These are phyloP conservation scores for Geranium rotundifolium DNA, from an alignment of 345 rosid species.

Conservation along the genomic window DNA sequence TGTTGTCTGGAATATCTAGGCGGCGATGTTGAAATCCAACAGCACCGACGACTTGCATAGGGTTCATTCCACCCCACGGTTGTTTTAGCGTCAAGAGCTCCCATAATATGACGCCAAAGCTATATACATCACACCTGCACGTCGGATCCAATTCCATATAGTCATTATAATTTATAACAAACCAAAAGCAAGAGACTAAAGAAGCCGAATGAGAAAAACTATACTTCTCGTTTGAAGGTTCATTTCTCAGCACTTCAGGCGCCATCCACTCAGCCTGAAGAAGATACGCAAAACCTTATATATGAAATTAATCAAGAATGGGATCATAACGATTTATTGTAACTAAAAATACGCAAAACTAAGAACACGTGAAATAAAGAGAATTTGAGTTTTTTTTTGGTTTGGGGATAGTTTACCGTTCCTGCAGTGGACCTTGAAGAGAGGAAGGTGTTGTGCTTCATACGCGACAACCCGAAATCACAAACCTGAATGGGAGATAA, in stretches of 20 bases:
- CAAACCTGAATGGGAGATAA: slow-evolving; percentile 46
- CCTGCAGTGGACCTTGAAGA: slow-evolving; percentile 94
- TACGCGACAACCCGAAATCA: slow-evolving; percentile 85
- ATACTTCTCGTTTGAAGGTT: slow-evolving; percentile 92
- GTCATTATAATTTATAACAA: background rate
- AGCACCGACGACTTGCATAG: slow-evolving; percentile 98
- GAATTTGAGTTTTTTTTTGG: background rate
- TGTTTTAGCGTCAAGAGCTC: slow-evolving; percentile 71
- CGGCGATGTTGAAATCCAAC: slow-evolving; percentile 95
- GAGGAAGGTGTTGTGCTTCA: slow-evolving; percentile 89
- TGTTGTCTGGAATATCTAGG: slow-evolving; percentile 60
- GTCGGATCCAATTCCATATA: slow-evolving; percentile 1
- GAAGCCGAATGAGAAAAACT: background rate
- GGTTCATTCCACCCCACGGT: slow-evolving; percentile 98
- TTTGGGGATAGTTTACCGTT: slow-evolving; percentile 45
- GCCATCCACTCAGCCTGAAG: slow-evolving; percentile 99
- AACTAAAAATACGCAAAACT: too few species aligned
- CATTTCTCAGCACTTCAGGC: slow-evolving; percentile 92
- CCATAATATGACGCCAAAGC: slow-evolving; percentile 95
- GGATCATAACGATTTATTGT: too few species aligned
- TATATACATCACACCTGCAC: slow-evolving; percentile 86
- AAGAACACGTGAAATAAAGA: background rate
- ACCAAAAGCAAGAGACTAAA: background rate
- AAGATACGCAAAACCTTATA: background rate
- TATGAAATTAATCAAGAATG: too few species aligned